These are phyloP conservation scores for Chamaecyparis obtusa DNA, from an alignment of 75 land plant genomes.

Conservation along the genomic window DNA sequence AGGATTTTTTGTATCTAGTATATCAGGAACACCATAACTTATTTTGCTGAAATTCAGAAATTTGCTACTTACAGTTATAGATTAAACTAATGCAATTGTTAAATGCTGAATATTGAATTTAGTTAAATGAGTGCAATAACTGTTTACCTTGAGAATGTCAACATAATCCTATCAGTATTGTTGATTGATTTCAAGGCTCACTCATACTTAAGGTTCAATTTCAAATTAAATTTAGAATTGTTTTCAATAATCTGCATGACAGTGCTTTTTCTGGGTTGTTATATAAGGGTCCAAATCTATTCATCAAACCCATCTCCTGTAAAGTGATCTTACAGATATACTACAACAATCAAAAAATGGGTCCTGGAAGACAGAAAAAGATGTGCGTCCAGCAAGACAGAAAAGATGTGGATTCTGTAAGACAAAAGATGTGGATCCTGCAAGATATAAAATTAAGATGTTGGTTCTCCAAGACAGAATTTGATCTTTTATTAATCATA, in stretches of 20 bases:
- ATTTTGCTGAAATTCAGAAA: background rate
- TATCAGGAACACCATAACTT: background rate
- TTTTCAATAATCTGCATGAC: background rate
- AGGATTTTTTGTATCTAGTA: background rate
- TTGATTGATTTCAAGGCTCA: background rate
- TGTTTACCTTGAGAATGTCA: background rate
- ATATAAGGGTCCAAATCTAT: background rate
- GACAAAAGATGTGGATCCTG: background rate
- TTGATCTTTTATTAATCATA: background rate
- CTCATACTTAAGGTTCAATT: background rate
- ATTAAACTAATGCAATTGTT: background rate
- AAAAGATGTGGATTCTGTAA: background rate
- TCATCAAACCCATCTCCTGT: slow-evolving; percentile 1
- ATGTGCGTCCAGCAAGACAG: background rate
- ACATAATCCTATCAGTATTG: background rate
- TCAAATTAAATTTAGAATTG: background rate
- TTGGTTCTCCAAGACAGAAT: background rate
- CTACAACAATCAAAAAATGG: background rate
- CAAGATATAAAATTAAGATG: background rate
- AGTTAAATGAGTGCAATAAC: background rate
- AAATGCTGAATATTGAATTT: background rate
- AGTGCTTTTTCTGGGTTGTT: background rate
- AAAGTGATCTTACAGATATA: background rate
- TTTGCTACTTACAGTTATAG: background rate
- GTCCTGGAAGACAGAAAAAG: background rate